These are phyloP conservation scores for Paramecium sonneborni DNA, from an alignment of 73 alveolate species.

Conservation along the genomic window DNA sequence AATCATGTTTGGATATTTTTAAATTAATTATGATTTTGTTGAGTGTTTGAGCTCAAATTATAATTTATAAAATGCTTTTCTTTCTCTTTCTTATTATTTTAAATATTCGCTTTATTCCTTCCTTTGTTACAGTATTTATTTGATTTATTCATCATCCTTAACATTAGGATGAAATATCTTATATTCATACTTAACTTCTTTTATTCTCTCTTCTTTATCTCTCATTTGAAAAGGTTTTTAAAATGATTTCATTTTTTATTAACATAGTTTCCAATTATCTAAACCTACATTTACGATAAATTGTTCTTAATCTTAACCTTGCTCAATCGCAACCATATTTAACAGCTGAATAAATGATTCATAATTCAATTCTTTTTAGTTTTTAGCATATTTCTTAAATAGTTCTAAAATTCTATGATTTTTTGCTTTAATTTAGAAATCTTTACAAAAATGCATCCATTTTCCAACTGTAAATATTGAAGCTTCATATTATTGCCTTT, in stretches of 20 bases:
- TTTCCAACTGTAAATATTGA: background rate
- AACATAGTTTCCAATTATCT: background rate
- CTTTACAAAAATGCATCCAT: slow-evolving; percentile 13
- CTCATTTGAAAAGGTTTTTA: background rate
- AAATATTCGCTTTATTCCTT: background rate
- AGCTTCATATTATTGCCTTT: slow-evolving; percentile 2
- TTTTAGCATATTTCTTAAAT: background rate
- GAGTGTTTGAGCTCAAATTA: background rate
- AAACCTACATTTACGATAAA: background rate
- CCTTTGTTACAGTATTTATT: background rate
- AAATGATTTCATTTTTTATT: background rate
- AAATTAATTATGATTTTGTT: background rate
- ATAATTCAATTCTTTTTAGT: background rate
- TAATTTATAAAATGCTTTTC: background rate
- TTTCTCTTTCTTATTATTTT: background rate
- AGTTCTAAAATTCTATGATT: background rate
- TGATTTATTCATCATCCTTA: background rate
- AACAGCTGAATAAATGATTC: background rate
- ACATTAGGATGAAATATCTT: background rate
- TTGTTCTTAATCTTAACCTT: background rate
- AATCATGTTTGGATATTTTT: background rate
- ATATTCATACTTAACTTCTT: background rate
- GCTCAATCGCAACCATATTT: background rate
- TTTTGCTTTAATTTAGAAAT: background rate
- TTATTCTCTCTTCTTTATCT: background rate